Base-by-base conservation (phyloP, 768 basidiomycete genomes). In the Suillus decipiens region DNA sequence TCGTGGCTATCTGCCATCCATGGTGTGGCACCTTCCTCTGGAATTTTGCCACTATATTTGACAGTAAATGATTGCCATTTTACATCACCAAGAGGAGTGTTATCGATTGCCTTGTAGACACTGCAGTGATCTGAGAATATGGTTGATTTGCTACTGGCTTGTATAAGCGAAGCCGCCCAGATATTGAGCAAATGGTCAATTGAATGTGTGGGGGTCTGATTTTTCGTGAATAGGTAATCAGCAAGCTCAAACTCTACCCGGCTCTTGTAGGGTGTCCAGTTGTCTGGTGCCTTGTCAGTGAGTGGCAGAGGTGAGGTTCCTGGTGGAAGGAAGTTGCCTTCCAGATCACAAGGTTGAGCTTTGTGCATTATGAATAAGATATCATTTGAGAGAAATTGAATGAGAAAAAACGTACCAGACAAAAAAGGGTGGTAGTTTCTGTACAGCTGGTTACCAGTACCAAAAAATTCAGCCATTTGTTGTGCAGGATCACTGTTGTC, bases 1-100 rank as follows among this genome's bases (percentile, higher is more conserved):
- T 73, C 67, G 48, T 67, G 74, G 3, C 59, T 64, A 22, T 69
- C 59, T 0, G 54, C 45, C 69, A 73, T 77, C 76, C 75, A 77
- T 9, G 61, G 36, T 2, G 72, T 69, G 4, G 51, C 37, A 6
- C 67, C 64, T 11, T 61, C 42, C 3, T 67, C 59, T 1, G 64
- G 64, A 19, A 62, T 19, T 5, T 69, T 53, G 17, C 74, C 67
- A 34, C 53, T 59, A 63, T 73, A 74, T 15, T 28, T 12, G 3
- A 65, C 57, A 0, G 62, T 58, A 33, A 75, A 71, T 5, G 64
- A 67, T 33, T 76, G 24, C 78, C 77, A 78, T 5, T 68, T 68
- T 1, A 70, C 61, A 43, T 72, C 73, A 10, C 77, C 73, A 24
- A 69, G 55, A 17, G 58, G 28, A 2, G 69, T 73, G 0, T 61